phyloP scores from a whole-genome alignment of 192 early-diverging fungal genomes.

The Funneliformis mosseae region DNA sequence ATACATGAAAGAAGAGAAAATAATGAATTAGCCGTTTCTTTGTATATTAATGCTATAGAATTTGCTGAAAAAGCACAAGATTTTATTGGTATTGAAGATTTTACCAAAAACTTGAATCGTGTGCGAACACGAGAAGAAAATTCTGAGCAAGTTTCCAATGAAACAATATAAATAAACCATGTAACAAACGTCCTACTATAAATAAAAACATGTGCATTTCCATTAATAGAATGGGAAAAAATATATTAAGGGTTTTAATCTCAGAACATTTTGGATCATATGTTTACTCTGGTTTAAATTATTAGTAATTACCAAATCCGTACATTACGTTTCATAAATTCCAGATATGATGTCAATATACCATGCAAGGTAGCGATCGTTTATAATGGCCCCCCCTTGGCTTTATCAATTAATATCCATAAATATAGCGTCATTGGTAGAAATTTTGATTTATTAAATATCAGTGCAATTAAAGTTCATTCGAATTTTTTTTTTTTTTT shows the following conservation, averaged over 20 bases:
- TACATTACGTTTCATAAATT: background rate
- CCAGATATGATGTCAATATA: background rate
- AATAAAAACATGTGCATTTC: no score
- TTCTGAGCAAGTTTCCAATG: background rate
- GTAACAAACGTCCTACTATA: no score
- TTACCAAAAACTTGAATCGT: background rate
- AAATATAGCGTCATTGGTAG: no score
- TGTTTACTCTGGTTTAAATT: no score
- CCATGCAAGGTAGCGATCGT: background rate
- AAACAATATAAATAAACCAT: background rate
- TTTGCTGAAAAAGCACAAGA: conserved; percentile 26
- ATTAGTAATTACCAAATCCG: no score
- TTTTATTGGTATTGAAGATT: conserved; percentile 16
- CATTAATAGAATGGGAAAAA: no score
- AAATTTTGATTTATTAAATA: background rate
- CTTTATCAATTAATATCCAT: no score
- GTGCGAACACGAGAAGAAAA: background rate
- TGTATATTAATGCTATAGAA: conserved; percentile 10
- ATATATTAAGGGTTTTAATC: no score
- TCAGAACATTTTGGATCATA: no score
- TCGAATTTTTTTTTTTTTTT: background rate
- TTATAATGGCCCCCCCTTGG: no score
- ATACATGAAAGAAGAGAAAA: conserved; percentile 51
- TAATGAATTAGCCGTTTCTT: background rate
- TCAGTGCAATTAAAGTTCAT: background rate